Evolutionary conservation across 2,329 filamentous ascomycete genomes (phyloP).

Genomic region (Diaporthe sp.): DNA sequence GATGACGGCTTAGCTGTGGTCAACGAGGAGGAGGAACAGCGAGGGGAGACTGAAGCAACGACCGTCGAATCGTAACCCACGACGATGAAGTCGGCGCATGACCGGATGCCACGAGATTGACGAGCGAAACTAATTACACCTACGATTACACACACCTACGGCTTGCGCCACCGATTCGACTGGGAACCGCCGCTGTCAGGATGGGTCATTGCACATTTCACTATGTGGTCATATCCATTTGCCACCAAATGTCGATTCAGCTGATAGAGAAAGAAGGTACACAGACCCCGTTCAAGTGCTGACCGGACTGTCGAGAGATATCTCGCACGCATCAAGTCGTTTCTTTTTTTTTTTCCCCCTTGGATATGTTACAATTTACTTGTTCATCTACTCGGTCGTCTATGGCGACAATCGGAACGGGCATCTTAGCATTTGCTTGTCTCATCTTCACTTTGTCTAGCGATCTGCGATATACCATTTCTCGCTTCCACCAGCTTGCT

Average conservation of each 20-base stretch:
- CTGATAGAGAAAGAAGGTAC: slow-evolving; percentile 23
- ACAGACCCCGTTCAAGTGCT: slow-evolving; percentile 34
- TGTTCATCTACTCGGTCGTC: slow-evolving; percentile 10
- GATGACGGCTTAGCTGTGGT: slow-evolving; percentile 31
- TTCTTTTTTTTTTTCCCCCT: not conserved
- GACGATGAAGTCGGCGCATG: not conserved
- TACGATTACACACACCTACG: not conserved
- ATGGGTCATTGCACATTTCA: not conserved
- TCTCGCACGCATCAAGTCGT: slow-evolving; percentile 3
- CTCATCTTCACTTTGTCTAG: not conserved
- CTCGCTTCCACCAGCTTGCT: not conserved
- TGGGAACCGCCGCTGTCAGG: not conserved
- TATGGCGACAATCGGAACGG: not conserved
- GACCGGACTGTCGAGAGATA: slow-evolving; percentile 28
- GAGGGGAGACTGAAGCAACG: not conserved
- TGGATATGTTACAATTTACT: not conserved
- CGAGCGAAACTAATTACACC: not conserved
- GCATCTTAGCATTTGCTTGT: slow-evolving; percentile 9
- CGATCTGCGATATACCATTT: slow-evolving; percentile 27
- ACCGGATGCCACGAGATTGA: not conserved
- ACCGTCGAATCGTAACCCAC: not conserved
- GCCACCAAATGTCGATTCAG: slow-evolving; percentile 18
- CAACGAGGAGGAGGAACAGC: slow-evolving; percentile 19
- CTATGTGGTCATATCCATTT: not conserved
- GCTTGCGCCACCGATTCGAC: not conserved